Evolutionary conservation across 1,284 basidiomycete species (phyloP).

Genomic region (Coniferiporia weirii): DNA sequence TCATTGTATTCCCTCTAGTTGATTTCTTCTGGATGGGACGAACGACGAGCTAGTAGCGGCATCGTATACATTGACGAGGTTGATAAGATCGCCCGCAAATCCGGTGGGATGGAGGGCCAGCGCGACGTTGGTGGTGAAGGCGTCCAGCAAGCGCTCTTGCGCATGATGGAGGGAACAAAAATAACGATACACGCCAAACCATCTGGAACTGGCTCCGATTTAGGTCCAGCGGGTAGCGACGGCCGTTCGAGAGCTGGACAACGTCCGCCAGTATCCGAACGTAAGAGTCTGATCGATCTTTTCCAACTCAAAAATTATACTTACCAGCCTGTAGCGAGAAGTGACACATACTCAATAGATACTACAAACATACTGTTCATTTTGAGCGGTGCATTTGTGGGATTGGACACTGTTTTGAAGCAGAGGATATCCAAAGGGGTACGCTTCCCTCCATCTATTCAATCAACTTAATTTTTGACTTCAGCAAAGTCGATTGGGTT

Average conservation of each 20-base stretch:
- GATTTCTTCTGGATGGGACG: slow-evolving; percentile 85
- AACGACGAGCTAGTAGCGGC: slow-evolving; percentile 78
- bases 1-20: slow-evolving; percentile 38
- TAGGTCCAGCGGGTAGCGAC: slow-evolving; percentile 31
- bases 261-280: slow-evolving; percentile 28
- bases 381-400: slow-evolving; percentile 90
- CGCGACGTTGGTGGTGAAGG: slow-evolving; percentile 95
- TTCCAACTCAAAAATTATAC: background rate
- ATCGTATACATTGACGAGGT: slow-evolving; percentile 97
- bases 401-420: slow-evolving; percentile 79
- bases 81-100: slow-evolving; percentile 84
- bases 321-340: slow-evolving; percentile 41
- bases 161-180: slow-evolving; percentile 89
- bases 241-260: slow-evolving; percentile 43
- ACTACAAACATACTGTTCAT: slow-evolving; percentile 90
- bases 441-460: slow-evolving; percentile 27
- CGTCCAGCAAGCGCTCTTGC: slow-evolving; percentile 87
- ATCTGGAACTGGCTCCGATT: slow-evolving; percentile 2
- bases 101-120: slow-evolving; percentile 61
- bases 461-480: slow-evolving; percentile 1
- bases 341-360: slow-evolving; percentile 71
- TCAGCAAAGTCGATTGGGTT: slow-evolving; percentile 78
- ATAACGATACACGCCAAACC: slow-evolving; percentile 73
- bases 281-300: slow-evolving; percentile 26
- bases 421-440: slow-evolving; percentile 80